Evolutionary conservation across 805 yeast genomes (phyloP), one percentile per base, ranked within the genome.

Genomic region (Citeromyces nyonsensis): DNA sequence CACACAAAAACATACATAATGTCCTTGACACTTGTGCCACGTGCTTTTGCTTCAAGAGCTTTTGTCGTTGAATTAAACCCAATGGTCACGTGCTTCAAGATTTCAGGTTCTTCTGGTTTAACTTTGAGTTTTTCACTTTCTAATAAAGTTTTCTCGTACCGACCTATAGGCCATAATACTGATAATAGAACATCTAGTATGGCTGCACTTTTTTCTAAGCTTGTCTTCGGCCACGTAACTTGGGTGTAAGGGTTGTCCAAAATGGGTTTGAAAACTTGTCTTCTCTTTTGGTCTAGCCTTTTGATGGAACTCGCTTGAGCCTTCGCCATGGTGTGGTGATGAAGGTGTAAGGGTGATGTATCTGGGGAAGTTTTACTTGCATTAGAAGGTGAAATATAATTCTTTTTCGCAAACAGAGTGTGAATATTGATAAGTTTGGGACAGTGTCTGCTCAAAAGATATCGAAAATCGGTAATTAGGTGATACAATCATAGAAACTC

Each of bases 261-360:
- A 2, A 77, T 53, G 0, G 85, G 82, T 47, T 69, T 74, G 50
- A 69, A 71, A 6, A 74, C 70, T 38, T 71, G 74, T 38, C 63
- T 59, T 33, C 67, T 55, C 44, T 61, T 63, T 39, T 56, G 54
- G 32, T 73, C 78, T 2, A 61, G 37, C 14, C 61, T 64, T 38
- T 65, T 70, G 10, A 73, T 34, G 0, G 77, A 68, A 20, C 22
- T 18, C 22, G 22, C 22, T 7, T 18, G 22, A 18, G 22, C 22
- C 7, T 18, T 18, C 7, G 22, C 22, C 22, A 18, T 18, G 22
- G 22, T 18, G 22, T 18, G 22, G 22, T 5, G 22, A 18, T 18
- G 22, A 7, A 7, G 22, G 7, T 18, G 22, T 18, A 18, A 5
- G 22, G 22, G 22, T 18, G 22, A n/a, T n/a, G n/a, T n/a, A n/a